Conservation (phyloP, 106 monocot genomes). For the Platanthera zijinensis region DNA sequence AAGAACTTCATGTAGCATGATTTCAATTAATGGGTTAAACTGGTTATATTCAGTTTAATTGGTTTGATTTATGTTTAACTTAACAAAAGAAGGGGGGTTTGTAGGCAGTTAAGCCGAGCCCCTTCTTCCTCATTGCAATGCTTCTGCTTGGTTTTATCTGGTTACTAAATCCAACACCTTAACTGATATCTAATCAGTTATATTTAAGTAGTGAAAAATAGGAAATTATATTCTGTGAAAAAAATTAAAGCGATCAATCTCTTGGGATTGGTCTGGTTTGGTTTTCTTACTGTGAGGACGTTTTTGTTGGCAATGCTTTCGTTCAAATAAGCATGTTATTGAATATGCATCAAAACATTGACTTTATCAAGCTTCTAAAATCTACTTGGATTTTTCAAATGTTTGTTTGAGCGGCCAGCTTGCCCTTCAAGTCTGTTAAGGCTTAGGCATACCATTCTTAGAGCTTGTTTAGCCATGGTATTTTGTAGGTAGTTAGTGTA, state of each 20-base stretch:
- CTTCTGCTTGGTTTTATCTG: neutral
- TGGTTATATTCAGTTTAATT: neutral
- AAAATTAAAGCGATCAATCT: neutral
- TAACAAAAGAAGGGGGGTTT: neutral
- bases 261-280: neutral
- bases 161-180: neutral
- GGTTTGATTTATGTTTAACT: neutral
- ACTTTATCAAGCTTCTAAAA: neutral
- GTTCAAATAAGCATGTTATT: neutral
- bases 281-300: neutral
- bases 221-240: neutral
- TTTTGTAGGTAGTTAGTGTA: neutral
- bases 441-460: conserved; percentile 3
- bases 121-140: neutral
- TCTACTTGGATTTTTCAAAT: neutral
- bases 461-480: neutral
- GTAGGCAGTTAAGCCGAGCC: neutral
- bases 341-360: neutral
- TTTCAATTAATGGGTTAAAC: neutral
- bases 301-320: neutral
- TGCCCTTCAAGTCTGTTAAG: neutral
- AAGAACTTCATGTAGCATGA: neutral
- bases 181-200: neutral
- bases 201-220: neutral
- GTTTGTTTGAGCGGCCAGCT: neutral